Evolutionary conservation across 768 basidiomycete species (phyloP).

Genomic region (Tylopilus balloui): DNA sequence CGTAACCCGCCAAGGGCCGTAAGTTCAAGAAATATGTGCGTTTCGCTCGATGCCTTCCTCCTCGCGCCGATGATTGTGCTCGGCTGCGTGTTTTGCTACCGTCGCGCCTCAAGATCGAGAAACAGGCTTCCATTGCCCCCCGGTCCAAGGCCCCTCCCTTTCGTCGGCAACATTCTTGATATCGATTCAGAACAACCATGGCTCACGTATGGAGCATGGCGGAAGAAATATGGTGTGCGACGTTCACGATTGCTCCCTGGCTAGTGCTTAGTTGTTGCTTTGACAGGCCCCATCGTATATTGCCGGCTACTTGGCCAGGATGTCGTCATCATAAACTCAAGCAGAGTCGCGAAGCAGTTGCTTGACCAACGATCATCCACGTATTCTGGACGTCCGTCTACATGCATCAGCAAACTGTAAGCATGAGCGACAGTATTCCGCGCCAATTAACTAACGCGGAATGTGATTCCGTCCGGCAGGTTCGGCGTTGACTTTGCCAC

Average conservation of each 20-base stretch:
- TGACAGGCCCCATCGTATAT: constrained; percentile 27
- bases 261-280: not conserved
- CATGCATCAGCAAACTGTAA: constrained; percentile 22
- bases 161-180: constrained; percentile 25
- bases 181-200: constrained; percentile 21
- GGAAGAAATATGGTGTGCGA: constrained; percentile 25
- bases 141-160: constrained; percentile 21
- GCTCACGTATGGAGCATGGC: constrained; percentile 28
- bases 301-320: constrained; percentile 25
- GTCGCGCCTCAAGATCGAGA: constrained; percentile 6
- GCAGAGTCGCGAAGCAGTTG: constrained; percentile 22
- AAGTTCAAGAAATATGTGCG: constrained; percentile 12
- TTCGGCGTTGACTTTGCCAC: constrained; percentile 30
- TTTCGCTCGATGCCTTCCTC: constrained; percentile 4
- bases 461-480: constrained; percentile 5
- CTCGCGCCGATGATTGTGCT: constrained; percentile 6
- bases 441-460: not conserved
- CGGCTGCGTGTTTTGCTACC: constrained; percentile 10
- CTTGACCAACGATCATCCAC: constrained; percentile 29
- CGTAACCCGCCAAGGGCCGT: not conserved
- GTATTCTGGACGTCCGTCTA: constrained; percentile 28
- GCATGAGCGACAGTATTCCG: not conserved
- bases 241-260: not conserved
- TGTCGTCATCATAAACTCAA: constrained; percentile 27
- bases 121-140: constrained; percentile 17